Evolutionary conservation across 345 rosid species (phyloP).

Genomic region (Eutrema japonicum): DNA sequence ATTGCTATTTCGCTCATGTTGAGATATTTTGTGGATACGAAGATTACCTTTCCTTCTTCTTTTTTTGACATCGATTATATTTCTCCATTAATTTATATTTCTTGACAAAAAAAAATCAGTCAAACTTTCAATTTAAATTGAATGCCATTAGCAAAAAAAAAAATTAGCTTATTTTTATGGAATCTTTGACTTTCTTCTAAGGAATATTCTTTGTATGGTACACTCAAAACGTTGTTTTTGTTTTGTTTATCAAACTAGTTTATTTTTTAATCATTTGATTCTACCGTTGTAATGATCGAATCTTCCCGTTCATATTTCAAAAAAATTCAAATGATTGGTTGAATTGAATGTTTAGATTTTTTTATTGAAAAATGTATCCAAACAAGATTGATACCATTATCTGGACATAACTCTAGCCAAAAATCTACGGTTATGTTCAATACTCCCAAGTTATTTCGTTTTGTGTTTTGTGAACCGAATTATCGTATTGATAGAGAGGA

Average conservation of each 20-base stretch:
- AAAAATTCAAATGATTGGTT: slow-evolving; percentile 14
- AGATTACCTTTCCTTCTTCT: too few relatives aligned
- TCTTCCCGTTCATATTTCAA: slow-evolving; percentile 26
- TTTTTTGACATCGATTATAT: too few relatives aligned
- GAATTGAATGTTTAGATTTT: slow-evolving; percentile 10
- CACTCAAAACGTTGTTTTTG: slow-evolving; percentile 42
- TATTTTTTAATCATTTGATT: slow-evolving; percentile 24
- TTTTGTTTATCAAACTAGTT: slow-evolving; percentile 7
- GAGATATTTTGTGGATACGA: too few relatives aligned
- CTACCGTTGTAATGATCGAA: slow-evolving; percentile 41
- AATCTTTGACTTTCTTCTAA: too few relatives aligned
- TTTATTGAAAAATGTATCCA: background rate
- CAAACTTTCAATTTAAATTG: too few relatives aligned
- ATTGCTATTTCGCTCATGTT: too few relatives aligned
- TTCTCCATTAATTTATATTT: too few relatives aligned
- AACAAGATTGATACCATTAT: background rate
- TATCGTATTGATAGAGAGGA: background rate
- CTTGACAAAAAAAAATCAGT: too few relatives aligned
- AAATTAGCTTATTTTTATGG: too few relatives aligned
- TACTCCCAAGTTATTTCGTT: background rate
- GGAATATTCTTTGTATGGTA: slow-evolving; percentile 46
- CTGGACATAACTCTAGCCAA: background rate
- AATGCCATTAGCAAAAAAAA: too few relatives aligned
- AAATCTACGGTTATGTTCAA: background rate
- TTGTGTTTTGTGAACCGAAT: background rate